Percentiles rank a stretch among this genome's conserved stretches.
These are phyloP conservation scores for Malania oleifera DNA, from an alignment of 164 flowering plant genomes.

Conservation along the genomic window DNA sequence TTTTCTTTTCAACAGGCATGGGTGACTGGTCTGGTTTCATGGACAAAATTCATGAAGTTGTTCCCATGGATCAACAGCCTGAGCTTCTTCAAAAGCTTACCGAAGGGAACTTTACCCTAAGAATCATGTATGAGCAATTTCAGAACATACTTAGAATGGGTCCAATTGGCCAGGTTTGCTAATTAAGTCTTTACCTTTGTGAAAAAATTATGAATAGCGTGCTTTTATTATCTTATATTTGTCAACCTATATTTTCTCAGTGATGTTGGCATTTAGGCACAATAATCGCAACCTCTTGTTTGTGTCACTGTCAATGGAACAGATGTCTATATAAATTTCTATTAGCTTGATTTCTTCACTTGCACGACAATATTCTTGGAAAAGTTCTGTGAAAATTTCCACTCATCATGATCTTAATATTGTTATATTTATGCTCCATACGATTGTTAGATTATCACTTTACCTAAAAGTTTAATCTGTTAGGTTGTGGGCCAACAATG, in stretches of 20 bases:
- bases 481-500: no score
- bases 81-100: constrained; percentile 94
- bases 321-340: no score
- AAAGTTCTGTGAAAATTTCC: no score
- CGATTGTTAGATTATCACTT: no score
- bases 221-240: background rate
- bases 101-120: constrained; percentile 83
- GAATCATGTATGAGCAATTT: constrained; percentile 95
- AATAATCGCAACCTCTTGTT: no score
- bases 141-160: constrained; percentile 98
- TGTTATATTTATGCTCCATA: no score
- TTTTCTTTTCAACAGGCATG: constrained; percentile 57
- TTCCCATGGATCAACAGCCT: constrained; percentile 98
- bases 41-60: constrained; percentile 99
- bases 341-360: no score
- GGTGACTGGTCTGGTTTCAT: constrained; percentile 99
- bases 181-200: background rate
- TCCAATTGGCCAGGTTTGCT: constrained; percentile 88
- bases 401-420: no score
- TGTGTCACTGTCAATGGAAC: no score
- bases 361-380: no score
- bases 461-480: no score
- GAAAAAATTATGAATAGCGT: background rate
- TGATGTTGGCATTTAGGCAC: no score
- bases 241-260: background rate